These are phyloP conservation scores for Agaricus sinodeliciosus DNA, from an alignment of 768 basidiomycete genomes.

Conservation along the genomic window DNA sequence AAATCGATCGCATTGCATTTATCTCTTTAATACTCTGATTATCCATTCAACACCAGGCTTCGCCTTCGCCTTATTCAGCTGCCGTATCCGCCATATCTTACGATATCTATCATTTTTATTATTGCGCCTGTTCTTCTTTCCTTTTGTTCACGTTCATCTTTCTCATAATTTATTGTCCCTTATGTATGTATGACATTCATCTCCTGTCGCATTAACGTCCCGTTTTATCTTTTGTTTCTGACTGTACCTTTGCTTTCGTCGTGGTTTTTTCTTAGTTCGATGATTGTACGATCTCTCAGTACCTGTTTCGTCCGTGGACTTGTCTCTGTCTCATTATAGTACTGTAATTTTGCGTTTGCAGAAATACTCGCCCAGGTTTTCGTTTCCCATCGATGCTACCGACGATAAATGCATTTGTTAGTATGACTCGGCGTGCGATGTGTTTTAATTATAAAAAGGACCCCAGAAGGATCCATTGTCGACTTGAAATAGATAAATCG, in stretches of 20 bases:
- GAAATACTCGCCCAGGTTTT: not conserved
- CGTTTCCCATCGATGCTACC: not conserved
- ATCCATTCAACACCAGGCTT: not conserved
- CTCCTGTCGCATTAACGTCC: not conserved
- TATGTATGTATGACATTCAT: slow-evolving; percentile 2
- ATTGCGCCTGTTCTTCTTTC: slow-evolving; percentile 1
- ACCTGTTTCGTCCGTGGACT: not conserved
- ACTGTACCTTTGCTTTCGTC: not conserved
- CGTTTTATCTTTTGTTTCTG: not conserved
- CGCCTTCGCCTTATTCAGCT: not conserved
- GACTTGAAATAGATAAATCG: slow-evolving; percentile 1
- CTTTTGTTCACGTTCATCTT: slow-evolving; percentile 6
- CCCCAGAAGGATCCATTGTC: not conserved
- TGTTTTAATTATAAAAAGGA: too few species aligned
- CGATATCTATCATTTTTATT: not conserved
- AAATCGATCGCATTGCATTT: slow-evolving; percentile 4
- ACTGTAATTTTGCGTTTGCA: not conserved
- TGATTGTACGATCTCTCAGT: not conserved
- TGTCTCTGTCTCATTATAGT: slow-evolving; percentile 1
- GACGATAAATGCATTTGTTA: not conserved
- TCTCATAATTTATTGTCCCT: slow-evolving; percentile 8
- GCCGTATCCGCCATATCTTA: not conserved
- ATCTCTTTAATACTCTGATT: not conserved
- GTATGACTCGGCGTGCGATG: not conserved
- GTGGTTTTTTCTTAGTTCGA: too few species aligned